Evolutionary conservation across 805 yeast genomes (phyloP).

Genomic region (Ogataea nitratoaversa): DNA sequence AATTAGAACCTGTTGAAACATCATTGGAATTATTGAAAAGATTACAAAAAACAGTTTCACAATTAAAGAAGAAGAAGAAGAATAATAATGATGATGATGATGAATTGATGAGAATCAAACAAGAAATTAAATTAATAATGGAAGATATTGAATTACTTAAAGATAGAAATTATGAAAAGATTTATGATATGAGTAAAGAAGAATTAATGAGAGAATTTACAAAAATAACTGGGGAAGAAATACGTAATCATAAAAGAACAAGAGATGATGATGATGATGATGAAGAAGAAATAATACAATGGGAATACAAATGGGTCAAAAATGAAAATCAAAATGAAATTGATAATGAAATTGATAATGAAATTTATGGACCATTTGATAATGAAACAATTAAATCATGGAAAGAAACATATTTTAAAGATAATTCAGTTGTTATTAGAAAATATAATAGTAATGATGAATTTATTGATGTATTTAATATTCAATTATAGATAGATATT

Average conservation of each 20-base stretch:
- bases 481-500: conserved; percentile 2
- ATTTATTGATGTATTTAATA: conserved; percentile 7
- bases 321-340: conserved; percentile 16
- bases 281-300: conserved; percentile 23
- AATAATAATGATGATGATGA: too few species aligned
- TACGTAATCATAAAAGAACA: conserved; percentile 12
- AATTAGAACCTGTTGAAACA: conserved; percentile 55
- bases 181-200: conserved; percentile 55
- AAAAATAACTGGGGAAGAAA: conserved; percentile 37
- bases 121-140: conserved; percentile 38
- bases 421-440: conserved; percentile 39
- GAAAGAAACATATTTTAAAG: conserved; percentile 45
- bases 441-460: conserved; percentile 10
- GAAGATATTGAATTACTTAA: conserved; percentile 43
- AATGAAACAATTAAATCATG: conserved; percentile 53
- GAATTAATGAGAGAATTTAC: conserved; percentile 45
- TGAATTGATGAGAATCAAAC: conserved; percentile 17
- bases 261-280: background rate
- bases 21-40: conserved; percentile 52
- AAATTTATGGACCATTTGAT: conserved; percentile 47
- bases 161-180: conserved; percentile 36
- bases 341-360: conserved; percentile 27
- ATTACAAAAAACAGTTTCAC: conserved; percentile 26
- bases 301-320: conserved; percentile 47
- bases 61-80: conserved; percentile 14